A percentile compares a stretch with the other conserved stretches of the same genome.
Conservation (phyloP, 2,329 filamentous ascomycete species). For the Tricladium varicosporioides region DNA sequence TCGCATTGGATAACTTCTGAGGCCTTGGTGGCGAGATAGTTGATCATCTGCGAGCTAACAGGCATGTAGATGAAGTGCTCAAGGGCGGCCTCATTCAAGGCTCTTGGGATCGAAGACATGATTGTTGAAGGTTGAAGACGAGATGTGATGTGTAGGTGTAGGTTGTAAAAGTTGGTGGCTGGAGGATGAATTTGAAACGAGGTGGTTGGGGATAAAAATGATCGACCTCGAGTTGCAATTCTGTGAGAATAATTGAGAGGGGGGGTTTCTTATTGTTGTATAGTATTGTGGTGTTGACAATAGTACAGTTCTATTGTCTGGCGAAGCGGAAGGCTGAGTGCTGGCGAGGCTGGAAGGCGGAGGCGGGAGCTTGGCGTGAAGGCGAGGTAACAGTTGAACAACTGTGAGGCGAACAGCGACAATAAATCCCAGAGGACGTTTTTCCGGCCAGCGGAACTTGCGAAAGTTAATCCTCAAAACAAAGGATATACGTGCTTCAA, state of each 20-base stretch:
- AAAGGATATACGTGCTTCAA: slow-evolving; percentile 1
- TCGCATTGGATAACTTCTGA: slow-evolving; percentile 80
- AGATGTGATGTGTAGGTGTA: slow-evolving; percentile 5
- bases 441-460: slow-evolving; percentile 15
- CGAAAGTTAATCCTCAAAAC: not conserved
- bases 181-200: slow-evolving; percentile 5
- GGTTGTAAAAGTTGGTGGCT: slow-evolving; percentile 3
- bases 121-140: slow-evolving; percentile 3
- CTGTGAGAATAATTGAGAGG: not conserved
- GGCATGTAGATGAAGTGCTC: slow-evolving; percentile 78
- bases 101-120: slow-evolving; percentile 19
- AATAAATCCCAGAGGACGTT: slow-evolving; percentile 7
- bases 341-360: not conserved
- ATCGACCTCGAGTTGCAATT: not conserved
- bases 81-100: slow-evolving; percentile 66
- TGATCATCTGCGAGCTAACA: slow-evolving; percentile 74
- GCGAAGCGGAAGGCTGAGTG: slow-evolving; percentile 1
- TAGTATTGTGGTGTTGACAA: slow-evolving; percentile 7
- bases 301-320: slow-evolving; percentile 13
- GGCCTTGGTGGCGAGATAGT: slow-evolving; percentile 72
- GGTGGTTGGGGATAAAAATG: not conserved
- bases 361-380: slow-evolving; percentile 16
- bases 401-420: slow-evolving; percentile 7
- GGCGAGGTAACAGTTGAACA: slow-evolving; percentile 7
- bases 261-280: slow-evolving; percentile 19